Evolutionary conservation across 805 yeast genomes (phyloP).

Genomic region (Lipomyces yamanashiensis): DNA sequence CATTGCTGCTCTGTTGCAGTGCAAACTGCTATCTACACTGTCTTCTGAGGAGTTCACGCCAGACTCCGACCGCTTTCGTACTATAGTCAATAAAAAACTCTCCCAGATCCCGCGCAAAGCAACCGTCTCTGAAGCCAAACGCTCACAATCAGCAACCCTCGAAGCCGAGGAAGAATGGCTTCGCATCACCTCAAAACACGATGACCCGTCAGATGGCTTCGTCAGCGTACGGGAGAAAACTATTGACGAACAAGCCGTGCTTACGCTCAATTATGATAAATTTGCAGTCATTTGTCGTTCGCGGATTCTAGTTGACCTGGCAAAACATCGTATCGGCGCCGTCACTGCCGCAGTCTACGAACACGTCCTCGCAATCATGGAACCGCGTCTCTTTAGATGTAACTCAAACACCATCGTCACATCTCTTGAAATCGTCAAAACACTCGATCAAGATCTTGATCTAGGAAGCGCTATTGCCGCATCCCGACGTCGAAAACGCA

Average conservation of each 20-base stretch:
- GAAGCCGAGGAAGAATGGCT: slow-evolving; percentile 48
- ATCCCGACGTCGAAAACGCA: slow-evolving; percentile 1
- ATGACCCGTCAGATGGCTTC: slow-evolving; percentile 34
- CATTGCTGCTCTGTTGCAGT: slow-evolving; percentile 54
- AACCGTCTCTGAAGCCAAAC: slow-evolving; percentile 58
- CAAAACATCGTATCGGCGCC: slow-evolving; percentile 70
- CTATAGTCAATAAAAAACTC: slow-evolving; percentile 32
- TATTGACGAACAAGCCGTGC: slow-evolving; percentile 44
- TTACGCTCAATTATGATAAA: slow-evolving; percentile 67
- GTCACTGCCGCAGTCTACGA: slow-evolving; percentile 68
- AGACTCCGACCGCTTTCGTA: slow-evolving; percentile 39
- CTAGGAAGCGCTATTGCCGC: slow-evolving; percentile 35
- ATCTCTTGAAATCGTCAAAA: slow-evolving; percentile 46
- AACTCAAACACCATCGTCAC: slow-evolving; percentile 42
- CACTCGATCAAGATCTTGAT: slow-evolving; percentile 34
- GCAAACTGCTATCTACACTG: slow-evolving; percentile 58
- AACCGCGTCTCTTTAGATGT: slow-evolving; percentile 51
- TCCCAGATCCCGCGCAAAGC: slow-evolving; percentile 37
- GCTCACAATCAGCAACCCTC: slow-evolving; percentile 65
- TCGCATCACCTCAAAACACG: slow-evolving; percentile 29
- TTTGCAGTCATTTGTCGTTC: slow-evolving; percentile 71
- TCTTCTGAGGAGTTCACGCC: slow-evolving; percentile 47
- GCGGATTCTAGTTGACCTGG: slow-evolving; percentile 63
- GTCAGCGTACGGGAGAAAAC: not conserved
- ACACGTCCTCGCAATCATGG: slow-evolving; percentile 61